Conservation (phyloP, 164 flowering plant species). For the Sedum album region DNA sequence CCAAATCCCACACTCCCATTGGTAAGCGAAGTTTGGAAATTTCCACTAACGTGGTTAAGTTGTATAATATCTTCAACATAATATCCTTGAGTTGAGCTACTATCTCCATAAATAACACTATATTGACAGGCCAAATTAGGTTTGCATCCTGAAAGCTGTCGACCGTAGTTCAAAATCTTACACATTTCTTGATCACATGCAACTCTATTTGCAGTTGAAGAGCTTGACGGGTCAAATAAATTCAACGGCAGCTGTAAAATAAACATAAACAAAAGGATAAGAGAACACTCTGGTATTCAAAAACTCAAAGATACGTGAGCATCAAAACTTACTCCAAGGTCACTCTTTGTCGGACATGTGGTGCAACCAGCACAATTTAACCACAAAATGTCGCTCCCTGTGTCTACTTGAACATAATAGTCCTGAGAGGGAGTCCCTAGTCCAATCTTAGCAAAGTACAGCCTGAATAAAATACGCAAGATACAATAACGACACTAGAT, state of each 20-base stretch:
- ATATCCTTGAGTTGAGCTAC: constrained; percentile 7
- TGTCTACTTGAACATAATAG: constrained; percentile 84
- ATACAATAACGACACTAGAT: no score
- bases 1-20: constrained; percentile 9
- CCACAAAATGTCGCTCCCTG: constrained; percentile 90
- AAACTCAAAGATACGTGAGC: neutral
- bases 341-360: constrained; percentile 42
- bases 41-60: constrained; percentile 6
- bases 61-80: constrained; percentile 1
- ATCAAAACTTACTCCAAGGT: constrained; percentile 10
- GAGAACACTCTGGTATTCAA: neutral
- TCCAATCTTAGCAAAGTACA: constrained; percentile 72
- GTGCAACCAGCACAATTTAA: constrained; percentile 79
- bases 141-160: constrained; percentile 14
- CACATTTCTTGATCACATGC: neutral
- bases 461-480: no score
- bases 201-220: neutral
- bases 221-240: neutral
- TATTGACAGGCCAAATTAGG: constrained; percentile 1
- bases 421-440: constrained; percentile 77
- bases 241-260: neutral
- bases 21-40: constrained; percentile 1
- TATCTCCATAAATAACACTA: constrained; percentile 9
- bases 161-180: constrained; percentile 24
- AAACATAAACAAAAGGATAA: neutral